A percentile compares a stretch with the other conserved stretches of the same genome.
These are phyloP conservation scores for Petunia secreta DNA, from an alignment of 257 asterid species.

Conservation along the genomic window DNA sequence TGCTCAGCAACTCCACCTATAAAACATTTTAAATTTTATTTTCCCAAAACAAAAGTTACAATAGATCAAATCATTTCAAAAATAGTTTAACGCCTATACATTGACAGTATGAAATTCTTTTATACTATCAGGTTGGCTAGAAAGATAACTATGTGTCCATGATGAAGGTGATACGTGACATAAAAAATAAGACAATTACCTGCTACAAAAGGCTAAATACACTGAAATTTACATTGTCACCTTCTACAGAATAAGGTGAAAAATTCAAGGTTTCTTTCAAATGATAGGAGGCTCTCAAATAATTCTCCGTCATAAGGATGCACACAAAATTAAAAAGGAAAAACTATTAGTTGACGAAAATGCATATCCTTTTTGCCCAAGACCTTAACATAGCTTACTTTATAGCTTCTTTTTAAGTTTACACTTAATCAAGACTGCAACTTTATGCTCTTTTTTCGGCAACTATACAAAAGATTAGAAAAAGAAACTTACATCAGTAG, in stretches of 20 bases:
- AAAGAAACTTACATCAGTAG: slow-evolving; percentile 47
- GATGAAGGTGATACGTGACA: too few species aligned
- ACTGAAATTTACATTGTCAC: too few species aligned
- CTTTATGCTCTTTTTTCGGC: not conserved
- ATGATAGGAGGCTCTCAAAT: slow-evolving; percentile 9
- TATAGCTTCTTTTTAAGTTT: not conserved
- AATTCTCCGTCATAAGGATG: not conserved
- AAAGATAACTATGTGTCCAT: too few species aligned
- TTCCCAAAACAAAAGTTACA: not conserved
- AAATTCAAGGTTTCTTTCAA: not conserved
- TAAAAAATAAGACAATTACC: too few species aligned
- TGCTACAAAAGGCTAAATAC: too few species aligned
- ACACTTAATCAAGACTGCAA: not conserved
- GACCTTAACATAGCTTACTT: not conserved
- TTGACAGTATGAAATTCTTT: too few species aligned
- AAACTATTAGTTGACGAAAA: slow-evolving; percentile 14
- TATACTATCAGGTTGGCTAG: too few species aligned
- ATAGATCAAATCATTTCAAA: not conserved
- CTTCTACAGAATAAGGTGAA: not conserved
- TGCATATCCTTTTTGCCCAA: not conserved
- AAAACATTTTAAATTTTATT: slow-evolving; percentile 14
- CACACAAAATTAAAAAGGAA: too few species aligned
- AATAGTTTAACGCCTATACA: not conserved
- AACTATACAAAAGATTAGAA: not conserved
- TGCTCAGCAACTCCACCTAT: slow-evolving; percentile 48